Conservation (phyloP, 2,329 filamentous ascomycete species). For the Aspergillaceae sp. region DNA sequence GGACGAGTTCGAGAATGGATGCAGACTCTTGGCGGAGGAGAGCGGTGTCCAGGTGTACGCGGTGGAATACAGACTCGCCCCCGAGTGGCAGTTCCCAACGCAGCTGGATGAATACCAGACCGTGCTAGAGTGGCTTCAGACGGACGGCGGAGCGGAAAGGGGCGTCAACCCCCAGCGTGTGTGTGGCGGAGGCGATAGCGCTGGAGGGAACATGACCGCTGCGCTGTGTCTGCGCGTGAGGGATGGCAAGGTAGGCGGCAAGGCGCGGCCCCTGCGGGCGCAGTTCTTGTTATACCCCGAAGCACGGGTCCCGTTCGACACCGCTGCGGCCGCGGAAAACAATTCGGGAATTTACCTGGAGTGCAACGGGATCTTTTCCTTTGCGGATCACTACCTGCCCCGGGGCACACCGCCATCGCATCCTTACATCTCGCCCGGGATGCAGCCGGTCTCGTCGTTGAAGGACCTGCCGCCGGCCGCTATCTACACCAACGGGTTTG, state of each 20-base stretch:
- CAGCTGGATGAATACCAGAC: conserved; percentile 28
- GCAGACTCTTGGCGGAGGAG: conserved; percentile 23
- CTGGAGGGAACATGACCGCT: conserved; percentile 31
- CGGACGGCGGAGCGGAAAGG: conserved; percentile 17
- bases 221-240: conserved; percentile 19
- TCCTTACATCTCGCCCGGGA: conserved; percentile 24
- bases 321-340: conserved; percentile 25
- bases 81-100: conserved; percentile 23
- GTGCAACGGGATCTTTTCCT: conserved; percentile 29
- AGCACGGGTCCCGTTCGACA: conserved; percentile 24
- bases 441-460: conserved; percentile 17
- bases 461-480: conserved; percentile 16
- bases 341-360: conserved; percentile 26
- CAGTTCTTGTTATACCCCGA: conserved; percentile 31
- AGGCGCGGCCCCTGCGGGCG: conserved; percentile 10
- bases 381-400: conserved; percentile 25
- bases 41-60: conserved; percentile 20
- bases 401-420: conserved; percentile 14
- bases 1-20: conserved; percentile 32
- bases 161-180: conserved; percentile 20
- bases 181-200: conserved; percentile 26
- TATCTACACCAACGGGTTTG: conserved; percentile 26
- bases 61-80: conserved; percentile 28
- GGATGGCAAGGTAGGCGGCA: conserved; percentile 12
- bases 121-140: conserved; percentile 12